These are phyloP conservation scores for Arachnomyces sp. DNA, from an alignment of 2,329 filamentous ascomycete species.

Conservation along the genomic window DNA sequence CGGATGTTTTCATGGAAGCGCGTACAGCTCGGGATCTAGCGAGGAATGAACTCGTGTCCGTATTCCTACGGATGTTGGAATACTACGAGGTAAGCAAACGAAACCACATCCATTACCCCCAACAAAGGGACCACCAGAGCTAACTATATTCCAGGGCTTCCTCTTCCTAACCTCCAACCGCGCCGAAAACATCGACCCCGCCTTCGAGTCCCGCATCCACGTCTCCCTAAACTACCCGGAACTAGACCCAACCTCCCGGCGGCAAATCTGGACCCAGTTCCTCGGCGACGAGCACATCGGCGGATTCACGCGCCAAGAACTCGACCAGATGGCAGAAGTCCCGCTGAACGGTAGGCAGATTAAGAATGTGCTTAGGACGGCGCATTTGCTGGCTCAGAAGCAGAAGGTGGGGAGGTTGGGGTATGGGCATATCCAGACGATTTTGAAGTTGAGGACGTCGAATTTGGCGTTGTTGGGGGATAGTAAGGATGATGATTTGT, in stretches of 20 bases:
- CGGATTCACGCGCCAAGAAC: conserved; percentile 12
- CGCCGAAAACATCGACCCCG: conserved; percentile 37
- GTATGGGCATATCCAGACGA: conserved; percentile 15
- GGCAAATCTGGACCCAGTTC: conserved; percentile 4
- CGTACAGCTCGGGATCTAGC: conserved; percentile 33
- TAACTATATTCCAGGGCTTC: not conserved
- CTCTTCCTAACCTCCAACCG: conserved; percentile 44
- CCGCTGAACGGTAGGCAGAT: conserved; percentile 32
- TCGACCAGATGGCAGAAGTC: conserved; percentile 17
- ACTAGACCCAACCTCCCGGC: conserved; percentile 16
- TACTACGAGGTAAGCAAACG: not conserved
- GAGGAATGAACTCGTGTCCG: conserved; percentile 39
- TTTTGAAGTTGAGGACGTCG: conserved; percentile 5
- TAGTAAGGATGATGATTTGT: too few relatives aligned
- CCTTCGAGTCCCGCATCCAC: conserved; percentile 43
- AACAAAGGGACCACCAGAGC: too few relatives aligned
- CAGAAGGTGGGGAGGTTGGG: conserved; percentile 12
- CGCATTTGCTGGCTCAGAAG: conserved; percentile 30
- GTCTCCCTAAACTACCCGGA: conserved; percentile 40
- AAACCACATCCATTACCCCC: too few relatives aligned
- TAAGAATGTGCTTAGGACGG: conserved; percentile 38
- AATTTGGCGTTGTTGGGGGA: too few relatives aligned
- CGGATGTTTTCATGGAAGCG: conserved; percentile 37
- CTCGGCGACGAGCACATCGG: conserved; percentile 12
- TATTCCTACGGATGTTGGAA: conserved; percentile 15